A percentile compares a stretch with the other conserved stretches of the same genome.
Conservation (phyloP, 768 basidiomycete genomes). For the Steccherinum ochraceum region DNA sequence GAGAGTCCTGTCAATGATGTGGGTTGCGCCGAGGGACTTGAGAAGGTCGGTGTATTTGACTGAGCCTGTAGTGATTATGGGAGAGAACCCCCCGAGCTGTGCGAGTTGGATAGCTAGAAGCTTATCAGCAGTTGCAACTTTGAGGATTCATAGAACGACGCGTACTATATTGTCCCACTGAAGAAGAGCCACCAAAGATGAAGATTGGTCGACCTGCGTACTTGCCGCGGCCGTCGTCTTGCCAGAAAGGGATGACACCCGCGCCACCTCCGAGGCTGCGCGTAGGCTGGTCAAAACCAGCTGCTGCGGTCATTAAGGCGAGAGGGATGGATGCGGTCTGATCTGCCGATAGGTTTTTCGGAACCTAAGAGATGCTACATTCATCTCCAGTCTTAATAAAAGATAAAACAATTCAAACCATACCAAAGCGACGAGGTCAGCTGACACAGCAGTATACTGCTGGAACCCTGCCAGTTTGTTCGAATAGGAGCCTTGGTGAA, state of each 20-base stretch:
- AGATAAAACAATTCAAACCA: too few relatives aligned
- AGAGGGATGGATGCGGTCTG: slow-evolving; percentile 37
- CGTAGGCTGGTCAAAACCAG: slow-evolving; percentile 8
- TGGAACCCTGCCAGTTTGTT: too few relatives aligned
- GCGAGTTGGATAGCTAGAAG: slow-evolving; percentile 16
- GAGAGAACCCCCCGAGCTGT: slow-evolving; percentile 15
- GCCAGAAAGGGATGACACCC: slow-evolving; percentile 21
- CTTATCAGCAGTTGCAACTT: not conserved
- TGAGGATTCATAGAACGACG: not conserved
- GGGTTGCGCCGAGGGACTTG: slow-evolving; percentile 19
- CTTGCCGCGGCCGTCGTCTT: slow-evolving; percentile 19
- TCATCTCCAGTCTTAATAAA: too few relatives aligned
- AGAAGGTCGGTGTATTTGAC: slow-evolving; percentile 10
- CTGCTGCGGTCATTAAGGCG: slow-evolving; percentile 24
- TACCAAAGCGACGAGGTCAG: slow-evolving; percentile 7
- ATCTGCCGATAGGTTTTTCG: slow-evolving; percentile 30
- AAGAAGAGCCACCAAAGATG: slow-evolving; percentile 22
- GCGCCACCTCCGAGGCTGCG: slow-evolving; percentile 20
- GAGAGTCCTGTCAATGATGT: slow-evolving; percentile 13
- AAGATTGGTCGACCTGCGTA: slow-evolving; percentile 26
- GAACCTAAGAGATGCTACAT: slow-evolving; percentile 26
- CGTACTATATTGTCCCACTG: slow-evolving; percentile 26
- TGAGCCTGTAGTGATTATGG: slow-evolving; percentile 9
- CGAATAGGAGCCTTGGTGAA: too few relatives aligned
- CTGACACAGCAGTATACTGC: slow-evolving; percentile 4